A percentile compares a stretch with the other conserved stretches of the same genome.
phyloP scores from a whole-genome alignment of 2,329 filamentous ascomycete genomes.

The Botrytis cinerea region DNA sequence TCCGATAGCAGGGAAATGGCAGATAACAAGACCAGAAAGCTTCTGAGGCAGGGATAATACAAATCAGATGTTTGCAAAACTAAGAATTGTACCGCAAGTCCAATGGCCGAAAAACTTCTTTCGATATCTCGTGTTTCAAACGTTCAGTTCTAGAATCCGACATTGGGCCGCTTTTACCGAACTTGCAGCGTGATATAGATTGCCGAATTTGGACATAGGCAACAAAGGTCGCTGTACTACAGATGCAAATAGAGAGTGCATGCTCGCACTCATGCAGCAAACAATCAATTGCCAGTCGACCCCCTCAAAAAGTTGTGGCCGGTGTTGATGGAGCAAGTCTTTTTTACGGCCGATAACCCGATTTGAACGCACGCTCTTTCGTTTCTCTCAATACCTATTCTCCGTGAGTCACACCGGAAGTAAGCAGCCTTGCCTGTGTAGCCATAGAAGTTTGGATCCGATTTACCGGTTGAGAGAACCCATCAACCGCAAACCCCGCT shows the following conservation, averaged over 20 bases:
- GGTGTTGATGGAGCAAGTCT: neutral
- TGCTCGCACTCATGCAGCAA: neutral
- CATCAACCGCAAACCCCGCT: neutral
- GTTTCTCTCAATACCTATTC: neutral
- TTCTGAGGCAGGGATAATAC: constrained; percentile 3
- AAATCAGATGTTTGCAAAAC: neutral
- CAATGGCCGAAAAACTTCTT: constrained; percentile 1
- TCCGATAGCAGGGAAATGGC: neutral
- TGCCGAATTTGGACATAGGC: neutral
- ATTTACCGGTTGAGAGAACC: neutral
- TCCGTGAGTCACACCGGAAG: constrained; percentile 2
- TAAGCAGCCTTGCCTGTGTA: neutral
- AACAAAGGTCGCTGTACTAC: neutral
- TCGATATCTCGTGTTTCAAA: neutral
- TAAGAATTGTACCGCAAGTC: neutral
- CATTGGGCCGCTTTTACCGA: neutral
- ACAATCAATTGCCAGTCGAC: neutral
- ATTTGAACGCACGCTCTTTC: neutral
- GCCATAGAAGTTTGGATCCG: neutral
- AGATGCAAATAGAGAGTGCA: constrained; percentile 2
- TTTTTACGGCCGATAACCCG: neutral
- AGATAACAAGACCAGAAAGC: neutral
- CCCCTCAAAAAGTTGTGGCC: neutral
- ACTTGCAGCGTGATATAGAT: neutral
- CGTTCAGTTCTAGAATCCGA: neutral